These are phyloP conservation scores for Lichtheimia hyalospora DNA, from an alignment of 371 early-diverging fungal genomes.

Conservation along the genomic window DNA sequence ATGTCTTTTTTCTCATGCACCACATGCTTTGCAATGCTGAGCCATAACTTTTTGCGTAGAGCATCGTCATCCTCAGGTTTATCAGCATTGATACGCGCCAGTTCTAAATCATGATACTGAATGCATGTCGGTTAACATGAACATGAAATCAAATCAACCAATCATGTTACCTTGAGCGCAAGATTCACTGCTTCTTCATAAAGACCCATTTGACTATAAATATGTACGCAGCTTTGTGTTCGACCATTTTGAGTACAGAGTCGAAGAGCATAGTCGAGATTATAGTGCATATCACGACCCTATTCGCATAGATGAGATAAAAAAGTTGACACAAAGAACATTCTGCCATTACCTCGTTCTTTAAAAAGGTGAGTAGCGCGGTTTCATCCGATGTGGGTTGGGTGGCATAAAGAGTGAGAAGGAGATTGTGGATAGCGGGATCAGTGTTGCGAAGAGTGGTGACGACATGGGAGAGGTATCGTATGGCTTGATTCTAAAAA, in stretches of 20 bases:
- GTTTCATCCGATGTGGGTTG: conserved; percentile 66
- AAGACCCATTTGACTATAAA: conserved; percentile 79
- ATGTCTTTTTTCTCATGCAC: conserved; percentile 82
- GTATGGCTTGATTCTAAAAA: conserved; percentile 79
- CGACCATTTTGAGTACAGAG: conserved; percentile 76
- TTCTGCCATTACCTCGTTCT: conserved; percentile 68
- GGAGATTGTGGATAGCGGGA: conserved; percentile 87
- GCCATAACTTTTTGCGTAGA: conserved; percentile 87
- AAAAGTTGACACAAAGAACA: no score
- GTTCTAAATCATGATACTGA: conserved; percentile 79
- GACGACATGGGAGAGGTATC: conserved; percentile 86
- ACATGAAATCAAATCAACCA: background rate
- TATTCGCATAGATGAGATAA: conserved; percentile 16
- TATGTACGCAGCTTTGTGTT: conserved; percentile 74
- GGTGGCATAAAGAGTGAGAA: conserved; percentile 81
- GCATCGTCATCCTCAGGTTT: conserved; percentile 82
- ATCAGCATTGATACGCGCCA: conserved; percentile 89
- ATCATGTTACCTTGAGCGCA: conserved; percentile 67
- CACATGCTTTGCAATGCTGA: conserved; percentile 88
- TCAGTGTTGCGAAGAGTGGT: conserved; percentile 76
- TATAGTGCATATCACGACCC: conserved; percentile 72
- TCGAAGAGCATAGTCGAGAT: conserved; percentile 85
- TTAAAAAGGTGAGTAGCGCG: conserved; percentile 67
- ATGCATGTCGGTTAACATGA: background rate
- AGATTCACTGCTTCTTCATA: conserved; percentile 86